Conservation (phyloP, 2,329 filamentous ascomycete species). For the Epicoccum sorghinum region DNA sequence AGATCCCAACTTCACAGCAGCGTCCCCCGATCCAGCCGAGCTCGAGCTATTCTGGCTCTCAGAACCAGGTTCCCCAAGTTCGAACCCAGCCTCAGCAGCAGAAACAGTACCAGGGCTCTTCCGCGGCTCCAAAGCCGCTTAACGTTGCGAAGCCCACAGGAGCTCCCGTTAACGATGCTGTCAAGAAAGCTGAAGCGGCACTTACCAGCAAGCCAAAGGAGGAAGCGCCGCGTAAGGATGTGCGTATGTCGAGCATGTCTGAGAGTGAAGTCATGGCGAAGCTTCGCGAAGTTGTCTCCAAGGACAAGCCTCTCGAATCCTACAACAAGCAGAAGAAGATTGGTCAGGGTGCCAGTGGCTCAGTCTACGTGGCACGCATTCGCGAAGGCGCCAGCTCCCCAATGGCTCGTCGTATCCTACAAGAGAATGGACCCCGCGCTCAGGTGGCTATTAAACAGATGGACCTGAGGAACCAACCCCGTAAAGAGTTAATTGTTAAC, state of each 20-base stretch:
- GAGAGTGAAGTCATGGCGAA: conserved; percentile 97
- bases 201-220: conserved; percentile 74
- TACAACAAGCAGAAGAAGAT: conserved; percentile 99
- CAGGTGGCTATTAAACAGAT: conserved; percentile 99
- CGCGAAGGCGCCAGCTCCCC: conserved; percentile 85
- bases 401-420: conserved; percentile 77
- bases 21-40: conserved; percentile 55
- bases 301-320: conserved; percentile 90
- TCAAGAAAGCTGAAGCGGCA: conserved; percentile 89
- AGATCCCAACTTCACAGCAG: conserved; percentile 35
- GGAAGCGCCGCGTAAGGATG: conserved; percentile 82
- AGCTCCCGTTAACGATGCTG: conserved; percentile 65
- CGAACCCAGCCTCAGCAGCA: conserved; percentile 50
- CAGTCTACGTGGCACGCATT: conserved; percentile 96
- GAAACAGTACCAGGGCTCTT: conserved; percentile 51
- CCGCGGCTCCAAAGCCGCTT: conserved; percentile 61
- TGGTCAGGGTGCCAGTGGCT: conserved; percentile 95
- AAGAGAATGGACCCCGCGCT: conserved; percentile 78
- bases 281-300: conserved; percentile 91
- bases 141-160: conserved; percentile 57
- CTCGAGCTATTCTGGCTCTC: conserved; percentile 42
- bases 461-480: conserved; percentile 95
- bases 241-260: conserved; percentile 98
- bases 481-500: conserved; percentile 98
- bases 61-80: conserved; percentile 48